These are phyloP conservation scores for Talaromyces wortmannii DNA, from an alignment of 495 filamentous ascomycete genomes.

Conservation along the genomic window DNA sequence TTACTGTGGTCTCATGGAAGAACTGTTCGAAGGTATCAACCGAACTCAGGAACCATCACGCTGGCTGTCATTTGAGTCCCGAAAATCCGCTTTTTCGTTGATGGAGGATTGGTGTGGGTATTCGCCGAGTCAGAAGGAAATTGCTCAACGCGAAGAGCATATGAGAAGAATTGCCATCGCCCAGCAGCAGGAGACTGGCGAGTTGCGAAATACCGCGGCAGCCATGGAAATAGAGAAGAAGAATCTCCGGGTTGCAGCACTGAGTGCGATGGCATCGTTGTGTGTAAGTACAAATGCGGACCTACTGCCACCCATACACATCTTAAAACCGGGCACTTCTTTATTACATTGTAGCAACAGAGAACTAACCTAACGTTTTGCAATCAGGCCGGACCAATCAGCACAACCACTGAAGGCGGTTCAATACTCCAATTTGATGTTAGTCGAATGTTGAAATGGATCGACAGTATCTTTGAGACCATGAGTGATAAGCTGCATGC, in stretches of 20 bases:
- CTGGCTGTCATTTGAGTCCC: constrained; percentile 93
- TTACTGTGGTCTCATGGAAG: constrained; percentile 90
- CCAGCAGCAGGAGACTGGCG: constrained; percentile 57
- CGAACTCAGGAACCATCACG: constrained; percentile 75
- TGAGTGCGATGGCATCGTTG: constrained; percentile 92
- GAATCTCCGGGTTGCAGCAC: constrained; percentile 79
- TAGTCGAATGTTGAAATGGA: constrained; percentile 86
- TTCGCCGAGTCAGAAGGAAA: constrained; percentile 81
- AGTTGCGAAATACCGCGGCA: constrained; percentile 69
- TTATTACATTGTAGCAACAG: background rate
- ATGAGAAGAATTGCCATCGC: constrained; percentile 76
- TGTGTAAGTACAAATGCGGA: constrained; percentile 50
- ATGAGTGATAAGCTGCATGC: constrained; percentile 82
- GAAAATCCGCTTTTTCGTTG: constrained; percentile 86
- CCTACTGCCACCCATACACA: too few relatives aligned
- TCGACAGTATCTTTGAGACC: constrained; percentile 87
- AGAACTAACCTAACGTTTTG: constrained; percentile 5
- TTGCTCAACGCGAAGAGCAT: constrained; percentile 74
- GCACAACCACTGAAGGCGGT: constrained; percentile 77
- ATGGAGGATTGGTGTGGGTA: constrained; percentile 99
- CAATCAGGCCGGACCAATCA: constrained; percentile 74
- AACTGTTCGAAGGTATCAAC: constrained; percentile 86
- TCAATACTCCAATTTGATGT: constrained; percentile 85
- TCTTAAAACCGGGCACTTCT: background rate
- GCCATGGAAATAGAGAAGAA: constrained; percentile 95